Evolutionary conservation across 1,284 basidiomycete genomes (phyloP).

Genomic region (Austroboletus rostrupii): DNA sequence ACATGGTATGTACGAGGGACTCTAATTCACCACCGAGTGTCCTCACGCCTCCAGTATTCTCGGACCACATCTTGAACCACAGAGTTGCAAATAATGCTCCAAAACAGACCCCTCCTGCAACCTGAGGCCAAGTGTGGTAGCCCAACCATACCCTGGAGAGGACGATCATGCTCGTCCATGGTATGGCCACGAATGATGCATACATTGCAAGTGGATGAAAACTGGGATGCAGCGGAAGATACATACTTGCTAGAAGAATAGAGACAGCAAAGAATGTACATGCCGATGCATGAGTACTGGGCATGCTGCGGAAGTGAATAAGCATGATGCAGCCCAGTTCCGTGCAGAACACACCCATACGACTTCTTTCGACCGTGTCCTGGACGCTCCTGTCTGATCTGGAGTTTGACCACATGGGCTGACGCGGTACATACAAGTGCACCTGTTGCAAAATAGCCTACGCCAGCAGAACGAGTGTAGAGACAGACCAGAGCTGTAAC

Average conservation of each 20-base stretch:
- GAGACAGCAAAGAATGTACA: conserved; percentile 73
- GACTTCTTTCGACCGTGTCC: conserved; percentile 46
- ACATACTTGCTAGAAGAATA: conserved; percentile 54
- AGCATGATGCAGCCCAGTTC: conserved; percentile 5
- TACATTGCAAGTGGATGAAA: conserved; percentile 36
- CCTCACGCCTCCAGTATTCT: conserved; percentile 18
- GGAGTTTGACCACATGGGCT: conserved; percentile 67
- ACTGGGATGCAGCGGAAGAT: conserved; percentile 50
- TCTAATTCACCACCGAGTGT: conserved; percentile 19
- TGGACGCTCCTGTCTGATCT: conserved; percentile 74
- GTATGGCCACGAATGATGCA: conserved; percentile 45
- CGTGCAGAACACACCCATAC: conserved; percentile 53
- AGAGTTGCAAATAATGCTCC: conserved; percentile 53
- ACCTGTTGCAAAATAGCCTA: conserved; percentile 65
- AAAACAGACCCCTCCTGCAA: conserved; percentile 60
- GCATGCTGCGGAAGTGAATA: conserved; percentile 60
- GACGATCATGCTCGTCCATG: conserved; percentile 55
- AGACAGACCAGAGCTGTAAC: conserved; percentile 56
- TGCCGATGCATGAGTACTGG: conserved; percentile 80
- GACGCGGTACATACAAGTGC: conserved; percentile 58
- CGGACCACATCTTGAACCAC: conserved; percentile 64
- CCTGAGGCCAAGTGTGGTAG: conserved; percentile 77
- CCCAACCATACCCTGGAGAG: conserved; percentile 76
- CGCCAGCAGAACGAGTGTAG: conserved; percentile 66
- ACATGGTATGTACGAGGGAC: neutral